phyloP scores from a whole-genome alignment of 306 rosid species.

The Bauhinia variegata region DNA sequence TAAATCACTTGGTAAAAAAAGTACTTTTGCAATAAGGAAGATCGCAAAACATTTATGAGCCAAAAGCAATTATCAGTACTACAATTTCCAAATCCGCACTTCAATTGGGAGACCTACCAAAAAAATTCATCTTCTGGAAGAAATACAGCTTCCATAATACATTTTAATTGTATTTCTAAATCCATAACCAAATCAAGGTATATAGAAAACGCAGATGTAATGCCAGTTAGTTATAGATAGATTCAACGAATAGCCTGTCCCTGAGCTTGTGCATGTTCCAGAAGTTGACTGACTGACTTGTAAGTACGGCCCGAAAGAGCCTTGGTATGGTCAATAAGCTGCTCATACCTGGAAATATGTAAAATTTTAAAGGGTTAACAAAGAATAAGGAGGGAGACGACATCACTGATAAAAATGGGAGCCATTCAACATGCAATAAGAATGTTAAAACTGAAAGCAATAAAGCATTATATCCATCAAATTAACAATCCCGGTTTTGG shows the following conservation, averaged over 20 bases:
- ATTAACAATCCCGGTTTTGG: not conserved
- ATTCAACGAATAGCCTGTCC: conserved; percentile 61
- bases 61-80: too few species aligned
- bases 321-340: conserved; percentile 86
- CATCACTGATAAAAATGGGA: not conserved
- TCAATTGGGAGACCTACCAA: not conserved
- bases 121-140: conserved; percentile 21
- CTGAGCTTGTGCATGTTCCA: conserved; percentile 72
- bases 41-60: too few species aligned
- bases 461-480: too few species aligned
- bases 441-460: not conserved
- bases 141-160: not conserved
- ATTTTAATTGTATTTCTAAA: conserved; percentile 32
- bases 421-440: not conserved
- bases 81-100: not conserved
- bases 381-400: not conserved
- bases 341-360: conserved; percentile 71
- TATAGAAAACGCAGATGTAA: conserved; percentile 7
- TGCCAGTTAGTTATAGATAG: conserved; percentile 29
- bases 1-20: too few species aligned
- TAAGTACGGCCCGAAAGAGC: conserved; percentile 75
- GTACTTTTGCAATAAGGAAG: too few species aligned
- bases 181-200: conserved; percentile 31
- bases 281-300: conserved; percentile 72
- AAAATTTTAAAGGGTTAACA: not conserved